A percentile compares a stretch with the other conserved stretches of the same genome.
Evolutionary conservation across 345 rosid genomes (phyloP).

Genomic region (Firmiana major): DNA sequence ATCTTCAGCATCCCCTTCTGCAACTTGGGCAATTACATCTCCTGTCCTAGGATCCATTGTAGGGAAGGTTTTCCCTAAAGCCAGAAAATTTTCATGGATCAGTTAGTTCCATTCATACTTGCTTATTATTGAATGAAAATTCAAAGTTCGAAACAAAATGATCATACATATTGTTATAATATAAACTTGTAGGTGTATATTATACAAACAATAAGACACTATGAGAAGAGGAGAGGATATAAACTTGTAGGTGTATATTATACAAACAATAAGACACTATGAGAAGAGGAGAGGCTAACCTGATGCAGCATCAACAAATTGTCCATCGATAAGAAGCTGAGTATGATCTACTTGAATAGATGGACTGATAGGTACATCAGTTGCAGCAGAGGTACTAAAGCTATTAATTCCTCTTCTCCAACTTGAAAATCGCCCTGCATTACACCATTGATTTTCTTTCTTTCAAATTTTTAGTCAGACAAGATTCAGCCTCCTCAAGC

Average conservation of each 20-base stretch:
- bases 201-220: not conserved
- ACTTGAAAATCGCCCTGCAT: conserved; percentile 5
- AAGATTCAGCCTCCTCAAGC: too few species aligned
- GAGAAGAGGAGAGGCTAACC: too few species aligned
- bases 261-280: not conserved
- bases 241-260: not conserved
- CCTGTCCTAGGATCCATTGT: conserved; percentile 47
- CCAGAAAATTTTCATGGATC: not conserved
- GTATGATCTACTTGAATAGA: conserved; percentile 21
- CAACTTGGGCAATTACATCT: conserved; percentile 44
- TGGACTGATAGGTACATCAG: conserved; percentile 17
- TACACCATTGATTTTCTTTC: not conserved
- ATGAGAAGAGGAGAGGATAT: too few species aligned
- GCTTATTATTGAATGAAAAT: not conserved
- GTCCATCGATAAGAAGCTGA: conserved; percentile 23
- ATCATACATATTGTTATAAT: not conserved
- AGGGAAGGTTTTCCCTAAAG: conserved; percentile 43
- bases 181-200: not conserved
- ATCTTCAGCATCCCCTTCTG: conserved; percentile 52
- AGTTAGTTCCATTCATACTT: not conserved
- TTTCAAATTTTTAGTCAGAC: not conserved
- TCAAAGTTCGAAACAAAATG: not conserved
- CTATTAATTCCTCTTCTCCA: conserved; percentile 11
- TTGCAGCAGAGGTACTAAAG: conserved; percentile 7
- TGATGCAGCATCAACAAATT: conserved; percentile 30